Percentiles rank a stretch among this genome's conserved stretches.
phyloP scores from a whole-genome alignment of 2,329 filamentous ascomycete species.

The Fragosphaeria purpurea region DNA sequence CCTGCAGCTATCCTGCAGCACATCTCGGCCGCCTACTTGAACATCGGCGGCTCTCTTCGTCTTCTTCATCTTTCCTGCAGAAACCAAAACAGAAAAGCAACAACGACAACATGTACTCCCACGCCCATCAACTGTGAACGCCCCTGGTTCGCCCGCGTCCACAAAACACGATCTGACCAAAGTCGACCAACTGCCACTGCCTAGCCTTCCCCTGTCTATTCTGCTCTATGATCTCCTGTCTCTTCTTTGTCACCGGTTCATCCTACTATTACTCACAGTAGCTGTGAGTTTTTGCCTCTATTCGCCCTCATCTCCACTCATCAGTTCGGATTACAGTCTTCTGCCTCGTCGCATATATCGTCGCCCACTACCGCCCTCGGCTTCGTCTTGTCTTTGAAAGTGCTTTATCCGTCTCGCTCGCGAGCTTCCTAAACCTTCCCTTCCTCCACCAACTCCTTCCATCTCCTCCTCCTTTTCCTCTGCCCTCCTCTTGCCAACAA shows the following conservation, averaged over 20 bases:
- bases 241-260: neutral
- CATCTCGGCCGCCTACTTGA: too few relatives aligned
- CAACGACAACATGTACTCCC: constrained; percentile 6
- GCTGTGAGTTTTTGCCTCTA: neutral
- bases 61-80: neutral
- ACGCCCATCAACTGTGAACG: constrained; percentile 10
- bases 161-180: constrained; percentile 4
- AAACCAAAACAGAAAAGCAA: neutral
- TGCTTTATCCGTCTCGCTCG: too few relatives aligned
- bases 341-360: constrained; percentile 4
- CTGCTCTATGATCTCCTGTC: constrained; percentile 11
- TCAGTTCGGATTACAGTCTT: neutral
- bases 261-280: constrained; percentile 6
- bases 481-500: constrained; percentile 31
- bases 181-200: too few relatives aligned
- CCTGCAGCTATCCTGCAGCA: constrained; percentile 15
- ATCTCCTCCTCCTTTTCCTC: neutral
- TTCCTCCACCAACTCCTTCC: neutral
- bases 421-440: neutral
- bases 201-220: neutral
- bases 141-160: constrained; percentile 8
- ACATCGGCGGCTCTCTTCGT: too few relatives aligned
- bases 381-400: too few relatives aligned
- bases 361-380: neutral
- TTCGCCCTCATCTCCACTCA: neutral